Evolutionary conservation across 169 alveolate species (phyloP), one percentile per base, ranked within the genome.

Genomic region (Plasmodium knowlesi): DNA sequence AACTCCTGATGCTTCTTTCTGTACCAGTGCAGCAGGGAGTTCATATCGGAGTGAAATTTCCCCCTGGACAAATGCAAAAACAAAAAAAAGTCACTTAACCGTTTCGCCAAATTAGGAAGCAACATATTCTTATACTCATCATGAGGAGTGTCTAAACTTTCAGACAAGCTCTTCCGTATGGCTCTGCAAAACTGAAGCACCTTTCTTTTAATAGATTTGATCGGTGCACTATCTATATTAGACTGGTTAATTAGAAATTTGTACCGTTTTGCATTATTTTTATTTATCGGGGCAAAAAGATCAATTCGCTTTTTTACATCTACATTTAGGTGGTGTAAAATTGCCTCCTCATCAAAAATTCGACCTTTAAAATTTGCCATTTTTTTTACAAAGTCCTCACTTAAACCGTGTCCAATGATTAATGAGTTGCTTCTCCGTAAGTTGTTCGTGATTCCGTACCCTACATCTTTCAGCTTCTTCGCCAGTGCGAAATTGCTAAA

Each of bases 191-290:
- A 74, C 30, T 34, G 22, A 22, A 74, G 84, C 39, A 85, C 28
- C 79, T 34, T 85, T n/a, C 67, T 74, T 61, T 34, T 16, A 53
- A 85, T 74, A 12, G 41, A 57, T n/a, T 2, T 9, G 1, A 16
- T 37, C 5, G 84, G 25, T 50, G 72, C 43, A 85, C 41, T 76
- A 22, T 74, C 79, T 73, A 85, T 76, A 76, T 85, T 85, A 5
- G 72, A 74, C 8, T 85, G 86, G 30, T 85, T 85, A 25, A 85
- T 12, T n/a, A 39, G 25, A 8, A 53, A 34, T 25, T 74, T 85
- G 81, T 74, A 85, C 39, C 57, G 76, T 37, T 85, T 85, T 46
- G 86, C 93, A 43, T 85, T 85, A 85, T 85, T 32, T 73, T 74
- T 76, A 54, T 85, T 85, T 53, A 73, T 76, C 41, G 93, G 93